A percentile compares a stretch with the other conserved stretches of the same genome.
Evolutionary conservation across 2,329 filamentous ascomycete genomes (phyloP).

Genomic region (Aureobasidium sp.): DNA sequence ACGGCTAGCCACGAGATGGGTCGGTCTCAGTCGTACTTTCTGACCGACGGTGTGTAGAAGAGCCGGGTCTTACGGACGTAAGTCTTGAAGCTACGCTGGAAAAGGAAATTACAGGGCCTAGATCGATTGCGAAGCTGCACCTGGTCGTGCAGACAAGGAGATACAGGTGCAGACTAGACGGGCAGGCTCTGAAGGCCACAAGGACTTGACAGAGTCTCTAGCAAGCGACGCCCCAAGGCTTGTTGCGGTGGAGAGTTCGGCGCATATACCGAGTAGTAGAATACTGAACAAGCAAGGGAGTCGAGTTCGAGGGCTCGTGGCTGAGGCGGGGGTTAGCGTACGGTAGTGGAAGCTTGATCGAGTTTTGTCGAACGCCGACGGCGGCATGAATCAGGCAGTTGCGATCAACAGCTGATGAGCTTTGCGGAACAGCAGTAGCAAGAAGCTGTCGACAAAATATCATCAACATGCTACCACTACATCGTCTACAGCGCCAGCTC

Average conservation of each 20-base stretch:
- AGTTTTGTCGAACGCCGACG: neutral
- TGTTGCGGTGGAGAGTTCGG: neutral
- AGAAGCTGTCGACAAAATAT: neutral
- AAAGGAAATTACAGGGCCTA: conserved; percentile 2
- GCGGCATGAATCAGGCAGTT: conserved; percentile 2
- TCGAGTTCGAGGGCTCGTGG: neutral
- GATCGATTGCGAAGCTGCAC: neutral
- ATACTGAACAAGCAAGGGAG: neutral
- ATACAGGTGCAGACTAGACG: neutral
- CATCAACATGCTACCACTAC: neutral
- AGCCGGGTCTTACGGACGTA: conserved; percentile 3
- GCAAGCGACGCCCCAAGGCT: neutral
- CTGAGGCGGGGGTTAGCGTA: conserved; percentile 6
- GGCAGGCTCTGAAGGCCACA: neutral
- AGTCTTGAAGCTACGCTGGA: neutral
- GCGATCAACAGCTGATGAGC: neutral
- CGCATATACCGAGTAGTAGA: neutral
- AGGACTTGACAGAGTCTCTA: neutral
- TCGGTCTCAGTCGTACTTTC: neutral
- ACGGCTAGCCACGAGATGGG: neutral
- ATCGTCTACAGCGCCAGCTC: neutral
- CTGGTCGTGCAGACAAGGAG: neutral
- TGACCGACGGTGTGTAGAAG: neutral
- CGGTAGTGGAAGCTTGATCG: neutral
- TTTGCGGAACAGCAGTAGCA: neutral